These are phyloP conservation scores for Pseudomassariella vexata DNA, from an alignment of 2,329 filamentous ascomycete species.

Conservation along the genomic window DNA sequence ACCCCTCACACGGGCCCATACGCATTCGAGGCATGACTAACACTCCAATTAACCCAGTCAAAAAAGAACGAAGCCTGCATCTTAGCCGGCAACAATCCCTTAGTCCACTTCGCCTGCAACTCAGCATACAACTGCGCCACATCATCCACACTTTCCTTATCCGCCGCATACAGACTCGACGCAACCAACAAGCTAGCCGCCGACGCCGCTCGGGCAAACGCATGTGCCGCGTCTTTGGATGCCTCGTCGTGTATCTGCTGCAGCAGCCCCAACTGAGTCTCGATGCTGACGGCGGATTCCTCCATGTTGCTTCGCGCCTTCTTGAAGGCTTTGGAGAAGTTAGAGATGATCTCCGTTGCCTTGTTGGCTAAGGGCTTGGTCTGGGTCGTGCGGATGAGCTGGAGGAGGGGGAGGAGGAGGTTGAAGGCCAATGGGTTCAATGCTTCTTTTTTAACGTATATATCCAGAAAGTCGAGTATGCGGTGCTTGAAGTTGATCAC, in stretches of 20 bases:
- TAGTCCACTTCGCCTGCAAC: slow-evolving; percentile 55
- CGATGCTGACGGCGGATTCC: slow-evolving; percentile 32
- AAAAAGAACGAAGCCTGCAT: slow-evolving; percentile 62
- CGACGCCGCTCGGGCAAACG: slow-evolving; percentile 71
- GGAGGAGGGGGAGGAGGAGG: slow-evolving; percentile 70
- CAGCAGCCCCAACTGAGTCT: slow-evolving; percentile 52
- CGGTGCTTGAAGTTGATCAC: slow-evolving; percentile 94
- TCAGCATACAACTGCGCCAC: slow-evolving; percentile 60
- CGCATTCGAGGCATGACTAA: slow-evolving; percentile 35
- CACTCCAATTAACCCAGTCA: slow-evolving; percentile 72
- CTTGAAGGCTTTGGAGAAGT: slow-evolving; percentile 63
- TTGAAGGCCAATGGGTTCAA: slow-evolving; percentile 61
- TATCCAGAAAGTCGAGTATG: slow-evolving; percentile 78
- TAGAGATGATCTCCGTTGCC: slow-evolving; percentile 64
- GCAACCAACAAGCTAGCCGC: slow-evolving; percentile 63
- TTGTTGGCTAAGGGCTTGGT: slow-evolving; percentile 72
- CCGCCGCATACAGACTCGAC: slow-evolving; percentile 51
- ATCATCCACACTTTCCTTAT: slow-evolving; percentile 45
- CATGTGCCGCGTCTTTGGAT: slow-evolving; percentile 55
- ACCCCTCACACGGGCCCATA: too few species aligned
- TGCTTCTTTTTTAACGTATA: slow-evolving; percentile 77
- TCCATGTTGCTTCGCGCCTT: slow-evolving; percentile 45
- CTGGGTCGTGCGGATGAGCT: slow-evolving; percentile 68
- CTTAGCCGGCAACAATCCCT: slow-evolving; percentile 50
- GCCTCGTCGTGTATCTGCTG: slow-evolving; percentile 64